Evolutionary conservation across 768 basidiomycete genomes (phyloP).

Genomic region (Lactarius psammicola): DNA sequence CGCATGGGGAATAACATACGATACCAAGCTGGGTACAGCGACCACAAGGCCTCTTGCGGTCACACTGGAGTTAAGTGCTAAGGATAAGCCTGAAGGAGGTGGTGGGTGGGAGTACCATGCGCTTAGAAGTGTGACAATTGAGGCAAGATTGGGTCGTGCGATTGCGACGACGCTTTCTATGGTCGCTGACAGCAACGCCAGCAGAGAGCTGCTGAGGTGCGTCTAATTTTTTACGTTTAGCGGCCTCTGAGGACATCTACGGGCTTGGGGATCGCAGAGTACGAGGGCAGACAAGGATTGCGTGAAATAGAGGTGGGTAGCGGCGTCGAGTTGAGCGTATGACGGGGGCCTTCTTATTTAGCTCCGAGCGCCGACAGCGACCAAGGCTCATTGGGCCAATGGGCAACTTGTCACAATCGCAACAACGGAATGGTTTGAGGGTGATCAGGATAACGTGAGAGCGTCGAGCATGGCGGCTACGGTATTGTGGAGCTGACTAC

Average conservation of each 20-base stretch:
- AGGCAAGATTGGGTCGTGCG: slow-evolving; percentile 72
- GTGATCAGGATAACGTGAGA: slow-evolving; percentile 17
- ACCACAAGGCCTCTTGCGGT: slow-evolving; percentile 49
- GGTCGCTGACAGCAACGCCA: slow-evolving; percentile 47
- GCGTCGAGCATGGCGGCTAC: background rate
- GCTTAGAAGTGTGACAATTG: slow-evolving; percentile 71
- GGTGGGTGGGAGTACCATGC: slow-evolving; percentile 51
- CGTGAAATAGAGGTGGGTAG: background rate
- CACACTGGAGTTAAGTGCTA: slow-evolving; percentile 38
- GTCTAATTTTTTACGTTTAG: slow-evolving; percentile 35
- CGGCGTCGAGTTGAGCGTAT: background rate
- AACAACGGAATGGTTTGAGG: background rate
- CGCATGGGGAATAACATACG: slow-evolving; percentile 31
- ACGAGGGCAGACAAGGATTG: background rate
- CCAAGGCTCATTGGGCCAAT: background rate
- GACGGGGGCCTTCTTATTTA: background rate
- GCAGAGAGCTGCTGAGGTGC: slow-evolving; percentile 29
- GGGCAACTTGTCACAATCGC: background rate
- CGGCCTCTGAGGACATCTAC: slow-evolving; percentile 35
- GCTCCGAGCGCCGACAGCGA: background rate
- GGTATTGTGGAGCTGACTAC: background rate
- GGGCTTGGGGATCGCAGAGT: background rate
- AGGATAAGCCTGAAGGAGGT: background rate
- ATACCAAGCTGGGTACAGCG: slow-evolving; percentile 45
- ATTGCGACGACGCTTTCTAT: slow-evolving; percentile 63